A percentile compares a stretch with the other conserved stretches of the same genome.
Conservation (phyloP, 306 rosid species). For the Rubus idaeus region DNA sequence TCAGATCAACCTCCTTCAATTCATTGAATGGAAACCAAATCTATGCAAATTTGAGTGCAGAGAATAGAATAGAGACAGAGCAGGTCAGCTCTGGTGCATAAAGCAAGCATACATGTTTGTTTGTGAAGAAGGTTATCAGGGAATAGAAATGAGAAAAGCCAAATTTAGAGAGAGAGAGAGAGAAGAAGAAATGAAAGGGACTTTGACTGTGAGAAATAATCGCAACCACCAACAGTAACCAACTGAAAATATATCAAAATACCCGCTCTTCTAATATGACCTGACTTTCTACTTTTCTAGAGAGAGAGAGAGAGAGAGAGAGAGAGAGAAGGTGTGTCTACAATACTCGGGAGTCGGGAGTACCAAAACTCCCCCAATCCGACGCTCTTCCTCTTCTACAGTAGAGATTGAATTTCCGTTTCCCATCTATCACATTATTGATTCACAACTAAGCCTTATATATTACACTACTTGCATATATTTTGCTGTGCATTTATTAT, state of each 20-base stretch:
- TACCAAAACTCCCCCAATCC: no score
- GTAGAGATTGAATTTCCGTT: no score
- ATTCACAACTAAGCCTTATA: no score
- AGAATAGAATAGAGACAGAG: no score
- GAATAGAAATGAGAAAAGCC: background rate
- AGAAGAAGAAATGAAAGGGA: background rate
- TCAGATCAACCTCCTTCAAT: background rate
- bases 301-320: constrained; percentile 15
- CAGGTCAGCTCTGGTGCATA: no score
- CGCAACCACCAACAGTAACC: constrained; percentile 24
- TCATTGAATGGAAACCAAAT: background rate
- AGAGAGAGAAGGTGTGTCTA: background rate
- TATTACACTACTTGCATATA: no score
- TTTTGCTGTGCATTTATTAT: no score
- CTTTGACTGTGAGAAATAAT: constrained; percentile 25
- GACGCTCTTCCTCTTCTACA: background rate
- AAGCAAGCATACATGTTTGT: no score
- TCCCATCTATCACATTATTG: no score
- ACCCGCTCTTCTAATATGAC: constrained; percentile 31
- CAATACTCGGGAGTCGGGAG: no score
- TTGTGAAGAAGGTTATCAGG: no score
- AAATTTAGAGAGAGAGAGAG: constrained; percentile 8
- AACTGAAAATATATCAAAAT: constrained; percentile 22
- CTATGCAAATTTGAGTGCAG: background rate
- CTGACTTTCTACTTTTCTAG: constrained; percentile 9